These are phyloP conservation scores for Penicillium glabrum DNA, from an alignment of 2,329 filamentous ascomycete species.

Conservation along the genomic window DNA sequence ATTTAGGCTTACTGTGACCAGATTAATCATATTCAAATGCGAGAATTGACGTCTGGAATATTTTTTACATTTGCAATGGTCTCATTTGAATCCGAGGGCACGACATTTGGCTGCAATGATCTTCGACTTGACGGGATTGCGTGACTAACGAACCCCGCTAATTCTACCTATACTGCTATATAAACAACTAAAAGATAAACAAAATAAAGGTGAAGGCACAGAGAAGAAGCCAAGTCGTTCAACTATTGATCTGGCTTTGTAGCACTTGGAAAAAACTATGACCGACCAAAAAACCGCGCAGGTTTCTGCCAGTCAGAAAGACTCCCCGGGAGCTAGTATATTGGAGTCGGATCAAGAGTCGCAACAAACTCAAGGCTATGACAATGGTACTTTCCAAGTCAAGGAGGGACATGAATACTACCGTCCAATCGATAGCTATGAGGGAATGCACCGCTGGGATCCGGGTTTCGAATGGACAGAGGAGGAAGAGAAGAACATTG, in stretches of 20 bases:
- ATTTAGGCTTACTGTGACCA: neutral
- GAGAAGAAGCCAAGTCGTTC: neutral
- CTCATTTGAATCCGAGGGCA: constrained; percentile 1
- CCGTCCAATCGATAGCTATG: constrained; percentile 44
- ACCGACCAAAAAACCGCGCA: neutral
- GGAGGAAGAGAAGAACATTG: constrained; percentile 44
- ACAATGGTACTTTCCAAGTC: constrained; percentile 35
- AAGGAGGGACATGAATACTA: constrained; percentile 37
- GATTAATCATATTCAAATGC: neutral
- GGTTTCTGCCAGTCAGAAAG: neutral
- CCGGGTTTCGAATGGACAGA: constrained; percentile 47
- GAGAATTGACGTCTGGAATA: neutral
- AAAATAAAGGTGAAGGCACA: no score
- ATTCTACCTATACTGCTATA: neutral
- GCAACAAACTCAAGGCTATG: neutral
- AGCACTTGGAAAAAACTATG: neutral
- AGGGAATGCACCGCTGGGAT: constrained; percentile 51
- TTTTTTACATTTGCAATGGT: neutral
- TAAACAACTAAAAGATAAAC: neutral
- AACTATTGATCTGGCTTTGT: neutral
- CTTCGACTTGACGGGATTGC: neutral
- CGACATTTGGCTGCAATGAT: constrained; percentile 7
- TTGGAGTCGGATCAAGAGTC: neutral
- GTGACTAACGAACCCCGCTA: neutral
- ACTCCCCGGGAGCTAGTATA: neutral